Evolutionary conservation across 2,329 filamentous ascomycete genomes (phyloP).

Genomic region (Hymenotorrendiella dingleyae): DNA sequence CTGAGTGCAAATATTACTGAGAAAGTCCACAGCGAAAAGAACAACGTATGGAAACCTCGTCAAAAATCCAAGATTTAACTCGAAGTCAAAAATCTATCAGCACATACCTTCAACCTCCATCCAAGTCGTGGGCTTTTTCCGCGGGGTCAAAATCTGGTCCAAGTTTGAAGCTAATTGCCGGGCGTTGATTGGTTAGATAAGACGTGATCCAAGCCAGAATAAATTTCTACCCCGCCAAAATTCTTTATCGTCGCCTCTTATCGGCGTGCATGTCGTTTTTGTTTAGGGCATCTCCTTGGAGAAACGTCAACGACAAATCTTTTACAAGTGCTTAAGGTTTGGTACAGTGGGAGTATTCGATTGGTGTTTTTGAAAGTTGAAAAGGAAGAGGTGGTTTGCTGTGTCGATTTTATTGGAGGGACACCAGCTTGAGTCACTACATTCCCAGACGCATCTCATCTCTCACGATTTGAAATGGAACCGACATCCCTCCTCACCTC

Average conservation of each 20-base stretch:
- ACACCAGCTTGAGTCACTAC: neutral
- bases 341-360: neutral
- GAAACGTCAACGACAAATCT: neutral
- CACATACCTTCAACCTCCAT: no score
- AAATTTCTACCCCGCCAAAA: slow-evolving; percentile 1
- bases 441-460: neutral
- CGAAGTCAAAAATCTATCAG: no score
- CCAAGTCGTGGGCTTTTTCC: no score
- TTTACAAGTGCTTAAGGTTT: no score
- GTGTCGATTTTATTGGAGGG: neutral
- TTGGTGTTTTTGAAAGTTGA: neutral
- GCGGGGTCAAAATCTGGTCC: slow-evolving; percentile 3
- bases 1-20: no score
- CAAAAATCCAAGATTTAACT: no score
- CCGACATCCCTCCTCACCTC: slow-evolving; percentile 59
- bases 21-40: no score
- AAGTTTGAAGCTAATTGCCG: neutral
- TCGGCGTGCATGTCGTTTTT: neutral
- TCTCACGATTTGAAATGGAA: slow-evolving; percentile 11
- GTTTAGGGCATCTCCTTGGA: slow-evolving; percentile 3
- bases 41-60: no score
- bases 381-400: neutral
- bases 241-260: slow-evolving; percentile 3
- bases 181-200: slow-evolving; percentile 4
- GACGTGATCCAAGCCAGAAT: slow-evolving; percentile 4